Evolutionary conservation across 2,329 filamentous ascomycete species (phyloP).

Genomic region (Botrytis porri): DNA sequence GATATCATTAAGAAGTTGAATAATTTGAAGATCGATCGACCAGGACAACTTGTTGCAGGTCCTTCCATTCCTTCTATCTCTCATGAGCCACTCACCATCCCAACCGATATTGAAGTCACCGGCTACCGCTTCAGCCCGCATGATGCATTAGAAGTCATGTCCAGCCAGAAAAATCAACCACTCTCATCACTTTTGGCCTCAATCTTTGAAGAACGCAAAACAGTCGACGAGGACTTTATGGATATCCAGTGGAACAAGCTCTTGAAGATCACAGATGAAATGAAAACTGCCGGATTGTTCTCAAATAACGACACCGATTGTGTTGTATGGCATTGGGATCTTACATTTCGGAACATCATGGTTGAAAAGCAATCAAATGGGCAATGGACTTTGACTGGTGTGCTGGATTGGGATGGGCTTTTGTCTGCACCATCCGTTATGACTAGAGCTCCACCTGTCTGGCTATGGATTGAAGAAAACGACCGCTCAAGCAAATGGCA

Average conservation of each 20-base stretch:
- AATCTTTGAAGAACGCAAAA: no score
- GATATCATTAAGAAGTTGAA: slow-evolving; percentile 22
- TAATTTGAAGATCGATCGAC: not conserved
- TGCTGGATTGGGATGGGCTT: slow-evolving; percentile 28
- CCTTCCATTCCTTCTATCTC: slow-evolving; percentile 7
- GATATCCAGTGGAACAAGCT: no score
- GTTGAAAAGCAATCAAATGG: not conserved
- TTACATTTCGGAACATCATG: slow-evolving; percentile 24
- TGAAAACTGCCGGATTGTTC: slow-evolving; percentile 23
- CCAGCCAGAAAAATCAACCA: no score
- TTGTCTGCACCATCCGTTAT: slow-evolving; percentile 24
- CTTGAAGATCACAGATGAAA: not conserved
- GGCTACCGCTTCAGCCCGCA: not conserved
- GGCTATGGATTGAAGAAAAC: slow-evolving; percentile 24
- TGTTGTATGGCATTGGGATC: slow-evolving; percentile 28
- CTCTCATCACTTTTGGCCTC: no score
- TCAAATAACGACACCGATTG: slow-evolving; percentile 8
- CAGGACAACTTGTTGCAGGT: slow-evolving; percentile 19
- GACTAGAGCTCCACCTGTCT: slow-evolving; percentile 17
- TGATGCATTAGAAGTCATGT: no score
- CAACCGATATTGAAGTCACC: not conserved
- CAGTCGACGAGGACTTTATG: no score
- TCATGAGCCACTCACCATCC: not conserved
- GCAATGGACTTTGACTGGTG: slow-evolving; percentile 6
- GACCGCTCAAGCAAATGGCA: slow-evolving; percentile 6